Evolutionary conservation across 1,139 yeast species (phyloP).

Genomic region (Hansenula sp.): DNA sequence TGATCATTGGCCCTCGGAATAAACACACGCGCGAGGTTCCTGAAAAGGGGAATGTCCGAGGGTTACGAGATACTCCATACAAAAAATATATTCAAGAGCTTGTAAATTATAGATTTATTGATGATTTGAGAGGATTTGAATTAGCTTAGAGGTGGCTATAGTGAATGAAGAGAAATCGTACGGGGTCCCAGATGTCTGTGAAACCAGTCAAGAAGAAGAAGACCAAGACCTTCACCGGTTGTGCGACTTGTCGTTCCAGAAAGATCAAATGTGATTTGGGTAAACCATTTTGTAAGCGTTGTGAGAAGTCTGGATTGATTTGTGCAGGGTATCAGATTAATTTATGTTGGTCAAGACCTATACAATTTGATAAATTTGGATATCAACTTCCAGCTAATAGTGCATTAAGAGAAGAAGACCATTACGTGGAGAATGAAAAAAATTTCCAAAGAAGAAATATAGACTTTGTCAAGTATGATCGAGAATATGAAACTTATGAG

Average conservation of each 20-base stretch:
- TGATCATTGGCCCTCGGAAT: no score
- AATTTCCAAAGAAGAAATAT: conserved; percentile 66
- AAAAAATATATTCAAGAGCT: no score
- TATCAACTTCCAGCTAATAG: conserved; percentile 25
- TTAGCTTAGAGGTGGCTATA: no score
- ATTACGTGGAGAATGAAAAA: conserved; percentile 32
- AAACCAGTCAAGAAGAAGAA: conserved; percentile 20
- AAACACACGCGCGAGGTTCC: no score
- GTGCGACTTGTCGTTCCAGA: conserved; percentile 59
- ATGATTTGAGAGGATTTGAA: not conserved
- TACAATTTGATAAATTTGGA: conserved; percentile 39
- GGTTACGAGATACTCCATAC: no score
- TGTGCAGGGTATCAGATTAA: conserved; percentile 86
- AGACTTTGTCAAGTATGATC: conserved; percentile 68
- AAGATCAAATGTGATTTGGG: conserved; percentile 57
- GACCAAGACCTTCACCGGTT: conserved; percentile 52
- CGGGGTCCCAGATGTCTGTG: not conserved
- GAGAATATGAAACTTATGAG: conserved; percentile 66
- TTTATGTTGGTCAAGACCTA: conserved; percentile 68
- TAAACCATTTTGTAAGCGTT: conserved; percentile 48
- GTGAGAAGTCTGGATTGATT: conserved; percentile 48
- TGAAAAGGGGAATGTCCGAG: no score
- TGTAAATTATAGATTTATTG: no score
- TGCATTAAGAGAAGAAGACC: conserved; percentile 25
- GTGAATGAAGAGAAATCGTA: no score